A percentile compares a stretch with the other conserved stretches of the same genome.
phyloP scores from a whole-genome alignment of 2,329 filamentous ascomycete species.

The Curvularia sp. region DNA sequence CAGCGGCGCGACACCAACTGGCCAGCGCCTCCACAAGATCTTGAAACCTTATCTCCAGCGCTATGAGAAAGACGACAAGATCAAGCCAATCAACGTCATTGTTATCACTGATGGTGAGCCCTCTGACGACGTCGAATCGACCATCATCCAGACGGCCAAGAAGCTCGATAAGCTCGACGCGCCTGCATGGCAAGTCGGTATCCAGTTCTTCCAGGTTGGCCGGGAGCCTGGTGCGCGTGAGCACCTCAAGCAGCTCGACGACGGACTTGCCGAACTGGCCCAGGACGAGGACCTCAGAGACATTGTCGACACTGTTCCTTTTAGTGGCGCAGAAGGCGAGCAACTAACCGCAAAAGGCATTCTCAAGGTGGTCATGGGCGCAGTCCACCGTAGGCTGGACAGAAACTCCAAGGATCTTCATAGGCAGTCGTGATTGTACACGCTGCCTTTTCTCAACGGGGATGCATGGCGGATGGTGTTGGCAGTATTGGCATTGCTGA shows the following conservation, averaged over 20 bases:
- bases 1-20: constrained; percentile 74
- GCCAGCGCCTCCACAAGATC: constrained; percentile 73
- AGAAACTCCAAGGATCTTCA: constrained; percentile 50
- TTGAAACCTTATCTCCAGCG: constrained; percentile 73
- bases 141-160: constrained; percentile 70
- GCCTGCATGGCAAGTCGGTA: constrained; percentile 80
- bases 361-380: constrained; percentile 79
- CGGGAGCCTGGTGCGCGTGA: constrained; percentile 69
- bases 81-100: constrained; percentile 88
- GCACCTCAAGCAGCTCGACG: constrained; percentile 76
- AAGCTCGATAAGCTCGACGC: constrained; percentile 75
- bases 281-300: constrained; percentile 70
- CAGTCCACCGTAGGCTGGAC: constrained; percentile 73
- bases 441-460: not conserved
- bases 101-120: constrained; percentile 89
- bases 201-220: constrained; percentile 97
- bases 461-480: constrained; percentile 4
- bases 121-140: constrained; percentile 75
- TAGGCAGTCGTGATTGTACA: not conserved
- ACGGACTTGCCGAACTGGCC: constrained; percentile 66
- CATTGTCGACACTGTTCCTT: constrained; percentile 91
- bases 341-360: constrained; percentile 73
- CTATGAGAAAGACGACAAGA: constrained; percentile 59
- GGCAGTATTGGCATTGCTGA: not conserved
- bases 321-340: constrained; percentile 62